Base-by-base conservation (phyloP, 2,329 filamentous ascomycete species). In the Fusarium continuum region DNA sequence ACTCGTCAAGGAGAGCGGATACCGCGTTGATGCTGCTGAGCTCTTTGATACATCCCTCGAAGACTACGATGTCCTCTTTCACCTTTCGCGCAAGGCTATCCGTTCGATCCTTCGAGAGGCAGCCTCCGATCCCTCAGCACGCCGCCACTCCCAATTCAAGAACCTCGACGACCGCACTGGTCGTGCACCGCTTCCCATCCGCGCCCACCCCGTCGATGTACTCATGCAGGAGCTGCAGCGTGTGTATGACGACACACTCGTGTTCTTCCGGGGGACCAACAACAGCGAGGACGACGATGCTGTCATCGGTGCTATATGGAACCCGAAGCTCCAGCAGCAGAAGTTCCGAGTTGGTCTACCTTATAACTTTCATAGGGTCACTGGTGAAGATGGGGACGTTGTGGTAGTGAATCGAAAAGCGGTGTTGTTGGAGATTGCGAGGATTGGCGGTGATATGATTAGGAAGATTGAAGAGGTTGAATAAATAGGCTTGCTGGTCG, bases 41-140 rank as follows among this genome's bases (percentile, higher is more conserved):
- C 82, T 98, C 8, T 98, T 98, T 77, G 80, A 84, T n/a, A 82
- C 90, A 4, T 86, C 89, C 0, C 80, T 92, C 6, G 76, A 77
- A 9, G 93, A 97, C 65, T 99, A 93, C 75, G 92, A 98, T 74
- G 89, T 98, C 63, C 79, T 94, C n/a, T 80, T 99, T 50, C 85
- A 89, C 71, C 79, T 98, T 17, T 84, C 86, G 14, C 66, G 82
- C 26, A 87, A 84, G 65, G 79, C 79, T 44, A 73, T 85, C 38
- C 80, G 79, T 70, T 61, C 72, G 62, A 70, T 81, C 23, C 54
- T 76, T 68, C 73, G 76, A 68, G 78, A 79, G 41, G 73, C 74
- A 31, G 74, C 76, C 46, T 68, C 72, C 54, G 70, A 77, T 32
- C 69, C 72, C 58, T 63, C 78, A 58, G 72, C 72, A 14, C 75